Base-by-base conservation (phyloP, 2,329 filamentous ascomycete genomes). In the Fusarium nanum region DNA sequence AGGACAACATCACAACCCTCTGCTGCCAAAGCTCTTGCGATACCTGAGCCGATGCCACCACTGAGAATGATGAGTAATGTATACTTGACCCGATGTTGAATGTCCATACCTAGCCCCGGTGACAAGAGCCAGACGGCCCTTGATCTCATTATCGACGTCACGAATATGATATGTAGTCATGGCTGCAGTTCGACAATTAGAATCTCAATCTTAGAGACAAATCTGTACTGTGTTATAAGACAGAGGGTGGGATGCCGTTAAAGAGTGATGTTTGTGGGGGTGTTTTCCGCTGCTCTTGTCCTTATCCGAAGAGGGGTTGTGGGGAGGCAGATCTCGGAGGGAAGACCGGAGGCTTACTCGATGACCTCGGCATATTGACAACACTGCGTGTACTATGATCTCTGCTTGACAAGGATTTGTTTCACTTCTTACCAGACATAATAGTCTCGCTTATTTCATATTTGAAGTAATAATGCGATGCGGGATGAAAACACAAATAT, bases 1-100 rank as follows among this genome's bases (percentile, higher is more conserved):
- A 70, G 67, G 14, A 60, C 58, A 37, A 70, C 67, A 28, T 70
- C 67, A 3, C 67, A 70, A 0, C 67, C 67, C 9, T 70, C 67
- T 1, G 42, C 63, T 11, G 67, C 67, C 2, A 70, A 25, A 14
- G 50, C 63, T 20, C 32, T 42, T 2, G 67, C 46, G 23, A 70
- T 47, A 5, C 62, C 67, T 27, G 67, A 70, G 1, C 67, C 67
- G 7, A 70, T 70, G 0, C 67, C 67, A 13, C 67, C 67, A 25
- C 67, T 70, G 25, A 3, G 1, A 11, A 3, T 10, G 0, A 5
- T 62, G 9, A 67, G 28, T 7, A 5, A 4, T 1, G 18, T 1
- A 1, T 3, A 13, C 1, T n/a, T 6, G 18, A 13, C 6, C 6
- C 12, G 16, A 11, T 6, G 1, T 23, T 34, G 16, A 7, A 5